Percentiles rank a stretch among this genome's conserved stretches.
Evolutionary conservation across 208 protist genomes (phyloP).

Genomic region (Leishmania lainsoni): DNA sequence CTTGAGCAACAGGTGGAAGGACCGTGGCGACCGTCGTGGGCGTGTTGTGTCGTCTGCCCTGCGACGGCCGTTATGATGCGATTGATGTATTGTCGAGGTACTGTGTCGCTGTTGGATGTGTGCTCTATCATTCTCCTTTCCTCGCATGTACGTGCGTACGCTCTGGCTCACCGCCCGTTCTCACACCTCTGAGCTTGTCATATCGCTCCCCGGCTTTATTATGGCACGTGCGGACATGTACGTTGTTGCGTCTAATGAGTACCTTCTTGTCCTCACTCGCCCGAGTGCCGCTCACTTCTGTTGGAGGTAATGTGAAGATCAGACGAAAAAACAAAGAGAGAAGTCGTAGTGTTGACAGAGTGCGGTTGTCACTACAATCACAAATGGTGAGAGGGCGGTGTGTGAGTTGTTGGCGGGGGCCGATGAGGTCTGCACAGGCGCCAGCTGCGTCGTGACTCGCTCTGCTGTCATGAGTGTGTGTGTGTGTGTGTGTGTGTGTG

Average conservation of each 20-base stretch:
- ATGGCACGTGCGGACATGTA: not conserved
- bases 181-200: not conserved
- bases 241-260: not conserved
- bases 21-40: not conserved
- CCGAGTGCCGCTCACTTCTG: not conserved
- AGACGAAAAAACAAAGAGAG: not conserved
- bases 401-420: not conserved
- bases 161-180: not conserved
- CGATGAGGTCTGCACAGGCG: not conserved
- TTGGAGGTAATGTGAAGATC: too few species aligned
- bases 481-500: not conserved
- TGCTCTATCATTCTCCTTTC: not conserved
- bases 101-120: not conserved
- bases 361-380: not conserved
- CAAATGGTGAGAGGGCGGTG: not conserved
- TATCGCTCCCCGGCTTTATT: not conserved
- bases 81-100: not conserved
- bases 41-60: not conserved
- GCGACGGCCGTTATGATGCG: not conserved
- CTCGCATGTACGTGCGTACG: not conserved
- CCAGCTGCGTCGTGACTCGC: not conserved
- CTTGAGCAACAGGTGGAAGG: not conserved
- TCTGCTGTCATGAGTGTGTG: not conserved
- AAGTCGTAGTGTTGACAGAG: not conserved
- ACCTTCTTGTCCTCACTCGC: not conserved